Evolutionary conservation across 2,329 filamentous ascomycete genomes (phyloP).

Genomic region (Apiospora rasikravindrae): DNA sequence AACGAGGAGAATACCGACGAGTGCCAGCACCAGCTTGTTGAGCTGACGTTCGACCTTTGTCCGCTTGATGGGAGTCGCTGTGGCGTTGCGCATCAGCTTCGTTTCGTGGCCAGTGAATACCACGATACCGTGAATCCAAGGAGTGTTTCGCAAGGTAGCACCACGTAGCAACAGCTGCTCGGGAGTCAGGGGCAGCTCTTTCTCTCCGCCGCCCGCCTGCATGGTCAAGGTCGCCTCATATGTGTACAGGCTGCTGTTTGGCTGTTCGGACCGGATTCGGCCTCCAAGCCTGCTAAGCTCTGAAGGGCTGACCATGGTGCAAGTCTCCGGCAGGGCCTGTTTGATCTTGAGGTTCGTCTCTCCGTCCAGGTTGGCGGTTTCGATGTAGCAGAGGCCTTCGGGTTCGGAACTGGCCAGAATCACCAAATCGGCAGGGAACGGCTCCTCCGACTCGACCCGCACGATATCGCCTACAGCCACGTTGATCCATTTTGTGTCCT

Average conservation of each 20-base stretch:
- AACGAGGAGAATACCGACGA: slow-evolving; percentile 81
- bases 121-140: slow-evolving; percentile 94
- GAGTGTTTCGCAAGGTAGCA: slow-evolving; percentile 92
- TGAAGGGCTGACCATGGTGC: slow-evolving; percentile 81
- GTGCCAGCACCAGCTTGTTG: slow-evolving; percentile 89
- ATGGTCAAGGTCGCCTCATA: slow-evolving; percentile 97
- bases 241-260: slow-evolving; percentile 97
- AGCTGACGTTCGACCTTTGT: slow-evolving; percentile 95
- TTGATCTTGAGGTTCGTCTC: slow-evolving; percentile 99
- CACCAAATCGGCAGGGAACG: slow-evolving; percentile 93
- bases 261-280: slow-evolving; percentile 90
- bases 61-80: slow-evolving; percentile 94
- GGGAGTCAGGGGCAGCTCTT: slow-evolving; percentile 85
- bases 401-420: slow-evolving; percentile 94
- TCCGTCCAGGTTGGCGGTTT: slow-evolving; percentile 96
- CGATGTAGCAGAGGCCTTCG: slow-evolving; percentile 97
- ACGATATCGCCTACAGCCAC: slow-evolving; percentile 92
- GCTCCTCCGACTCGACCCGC: slow-evolving; percentile 90
- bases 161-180: slow-evolving; percentile 93
- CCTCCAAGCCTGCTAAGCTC: slow-evolving; percentile 88
- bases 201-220: slow-evolving; percentile 88
- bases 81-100: slow-evolving; percentile 98
- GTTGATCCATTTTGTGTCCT: slow-evolving; percentile 91
- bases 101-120: slow-evolving; percentile 98
- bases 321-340: slow-evolving; percentile 92